Percentiles rank a stretch among this genome's conserved stretches.
These are phyloP conservation scores for Falciphora oryzae DNA, from an alignment of 2,329 filamentous ascomycete species.

Conservation along the genomic window DNA sequence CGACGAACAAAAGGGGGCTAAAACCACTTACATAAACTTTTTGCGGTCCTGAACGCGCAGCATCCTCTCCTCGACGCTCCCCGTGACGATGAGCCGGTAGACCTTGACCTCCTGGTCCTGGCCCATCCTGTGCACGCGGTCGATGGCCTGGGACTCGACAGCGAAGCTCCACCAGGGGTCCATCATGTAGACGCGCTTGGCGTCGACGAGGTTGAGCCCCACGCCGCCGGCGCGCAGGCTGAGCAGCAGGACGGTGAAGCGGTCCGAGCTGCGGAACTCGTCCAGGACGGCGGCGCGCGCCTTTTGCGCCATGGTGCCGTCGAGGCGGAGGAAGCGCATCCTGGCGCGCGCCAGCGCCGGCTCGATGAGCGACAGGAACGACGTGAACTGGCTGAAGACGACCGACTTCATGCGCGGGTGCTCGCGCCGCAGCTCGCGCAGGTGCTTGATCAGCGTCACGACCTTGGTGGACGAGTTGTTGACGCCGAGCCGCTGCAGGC, in stretches of 20 bases:
- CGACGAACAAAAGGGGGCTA: conserved; percentile 4
- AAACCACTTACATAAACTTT: conserved; percentile 75
- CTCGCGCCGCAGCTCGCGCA: conserved; percentile 61
- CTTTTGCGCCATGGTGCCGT: conserved; percentile 86
- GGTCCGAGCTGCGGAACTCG: conserved; percentile 59
- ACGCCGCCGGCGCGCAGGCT: conserved; percentile 88
- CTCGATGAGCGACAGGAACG: conserved; percentile 87
- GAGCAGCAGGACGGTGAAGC: conserved; percentile 71
- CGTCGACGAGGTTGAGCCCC: conserved; percentile 84
- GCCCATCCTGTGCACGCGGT: conserved; percentile 95
- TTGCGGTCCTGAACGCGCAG: conserved; percentile 88
- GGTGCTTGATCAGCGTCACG: conserved; percentile 67
- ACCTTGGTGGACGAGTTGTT: conserved; percentile 84
- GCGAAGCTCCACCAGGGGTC: conserved; percentile 99
- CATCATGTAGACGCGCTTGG: conserved; percentile 95
- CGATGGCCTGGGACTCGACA: conserved; percentile 93
- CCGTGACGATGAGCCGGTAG: conserved; percentile 79
- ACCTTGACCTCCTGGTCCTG: conserved; percentile 83
- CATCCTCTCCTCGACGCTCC: conserved; percentile 95
- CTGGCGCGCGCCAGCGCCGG: conserved; percentile 67
- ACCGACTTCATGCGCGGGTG: conserved; percentile 76
- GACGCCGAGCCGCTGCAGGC: conserved; percentile 53
- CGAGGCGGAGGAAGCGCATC: conserved; percentile 79
- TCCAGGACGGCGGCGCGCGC: conserved; percentile 70
- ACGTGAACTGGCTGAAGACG: conserved; percentile 96